A percentile compares a stretch with the other conserved stretches of the same genome.
Conservation (phyloP, 192 early-diverging fungal genomes). For the Backusella liffmaniae region DNA sequence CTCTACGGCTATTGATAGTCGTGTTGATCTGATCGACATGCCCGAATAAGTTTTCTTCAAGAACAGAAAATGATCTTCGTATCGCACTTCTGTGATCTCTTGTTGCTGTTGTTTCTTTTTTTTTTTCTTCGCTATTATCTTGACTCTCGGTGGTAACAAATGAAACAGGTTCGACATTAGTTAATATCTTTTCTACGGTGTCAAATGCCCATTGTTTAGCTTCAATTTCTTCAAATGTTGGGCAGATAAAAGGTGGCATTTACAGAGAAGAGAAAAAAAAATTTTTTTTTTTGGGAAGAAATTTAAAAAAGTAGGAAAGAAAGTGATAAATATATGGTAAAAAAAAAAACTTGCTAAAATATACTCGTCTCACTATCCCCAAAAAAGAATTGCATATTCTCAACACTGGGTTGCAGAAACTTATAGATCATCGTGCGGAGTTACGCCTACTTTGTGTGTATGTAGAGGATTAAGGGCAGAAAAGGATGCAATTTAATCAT, state of each 20-base stretch:
- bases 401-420: neutral
- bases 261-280: neutral
- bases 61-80: conserved; percentile 5
- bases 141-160: neutral
- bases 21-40: neutral
- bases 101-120: neutral
- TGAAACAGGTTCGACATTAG: neutral
- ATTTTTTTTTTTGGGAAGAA: neutral
- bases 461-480: neutral
- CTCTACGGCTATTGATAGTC: neutral
- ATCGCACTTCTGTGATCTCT: neutral
- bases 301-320: neutral
- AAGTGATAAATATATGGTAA: neutral
- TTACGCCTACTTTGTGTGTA: neutral
- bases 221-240: conserved; percentile 20
- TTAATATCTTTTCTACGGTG: conserved; percentile 6
- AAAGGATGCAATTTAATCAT: conserved; percentile 2
- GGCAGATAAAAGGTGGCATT: conserved; percentile 14
- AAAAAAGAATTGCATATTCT: conserved; percentile 2
- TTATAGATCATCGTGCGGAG: neutral
- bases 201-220: conserved; percentile 18
- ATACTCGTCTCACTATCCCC: neutral
- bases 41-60: neutral
- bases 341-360: neutral
- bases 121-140: neutral